Evolutionary conservation across 805 yeast species (phyloP), one percentile per base, ranked within the genome.

Genomic region (Tetrapisispora fleetii): DNA sequence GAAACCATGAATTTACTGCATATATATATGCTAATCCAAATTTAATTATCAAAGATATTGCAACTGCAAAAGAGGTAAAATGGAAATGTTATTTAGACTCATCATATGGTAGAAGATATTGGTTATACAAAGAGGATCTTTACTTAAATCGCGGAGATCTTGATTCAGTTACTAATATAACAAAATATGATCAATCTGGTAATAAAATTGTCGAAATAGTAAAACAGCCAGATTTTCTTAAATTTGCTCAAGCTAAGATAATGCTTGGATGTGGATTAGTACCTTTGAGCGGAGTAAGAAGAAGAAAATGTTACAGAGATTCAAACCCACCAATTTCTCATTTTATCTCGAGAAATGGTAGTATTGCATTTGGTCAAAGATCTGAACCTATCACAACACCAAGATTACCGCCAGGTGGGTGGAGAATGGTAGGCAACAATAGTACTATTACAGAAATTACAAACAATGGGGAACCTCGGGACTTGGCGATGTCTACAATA

Each of bases 51-150:
- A 55, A 54, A 47, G 64, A 60, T 47, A 48, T 49, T 16, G 44
- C 57, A 3, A 50, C 52, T 21, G 57, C 58, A 2, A 58, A 57
- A 28, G 19, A 49, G 1, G 53, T 59, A 4, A 63, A 57, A 40
- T 64, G 68, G 68, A 60, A 56, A 49, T 64, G 68, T 48, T 64
- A 60, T 52, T 51, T 64, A 8, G 68, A 62, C 52, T 58, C 64
- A 53, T 72, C 70, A 22, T 70, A 59, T 57, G 95, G 95, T 4
- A 72, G 95, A 52, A 73, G 96, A 52, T 81, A 86, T 13, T 88
- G 96, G 95, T 63, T 88, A 17, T 83, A 80, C 63, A 78, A 75
- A 58, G 65, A 70, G 17, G 70, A 68, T 46, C 58, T 56, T 3
- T 56, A 50, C 22, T 43, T 57, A 33, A 70, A 70, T 48, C 63